Conservation (phyloP, 2,329 filamentous ascomycete genomes). For the Fusarium graminum region DNA sequence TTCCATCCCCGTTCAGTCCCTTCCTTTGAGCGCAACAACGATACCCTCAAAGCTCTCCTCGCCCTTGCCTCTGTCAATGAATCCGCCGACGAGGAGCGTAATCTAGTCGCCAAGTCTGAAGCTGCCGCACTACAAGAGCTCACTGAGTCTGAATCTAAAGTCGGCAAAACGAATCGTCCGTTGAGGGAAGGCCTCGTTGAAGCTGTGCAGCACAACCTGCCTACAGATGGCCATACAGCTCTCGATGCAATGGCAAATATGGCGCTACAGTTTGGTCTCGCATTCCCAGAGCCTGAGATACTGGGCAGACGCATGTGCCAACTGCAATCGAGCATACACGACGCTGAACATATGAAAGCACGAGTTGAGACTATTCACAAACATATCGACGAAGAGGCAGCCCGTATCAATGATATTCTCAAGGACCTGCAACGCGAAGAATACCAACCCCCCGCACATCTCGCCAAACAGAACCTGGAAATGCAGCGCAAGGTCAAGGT, state of each 20-base stretch:
- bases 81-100: conserved; percentile 77
- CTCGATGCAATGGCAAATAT: conserved; percentile 70
- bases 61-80: conserved; percentile 83
- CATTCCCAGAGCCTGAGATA: conserved; percentile 61
- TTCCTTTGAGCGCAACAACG: conserved; percentile 85
- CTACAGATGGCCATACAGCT: conserved; percentile 65
- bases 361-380: conserved; percentile 68
- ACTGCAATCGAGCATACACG: conserved; percentile 66
- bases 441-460: conserved; percentile 68
- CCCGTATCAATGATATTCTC: conserved; percentile 56
- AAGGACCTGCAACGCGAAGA: conserved; percentile 58
- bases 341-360: conserved; percentile 67
- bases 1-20: conserved; percentile 75
- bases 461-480: conserved; percentile 79
- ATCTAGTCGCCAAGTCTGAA: conserved; percentile 70
- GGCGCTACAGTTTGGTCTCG: conserved; percentile 63
- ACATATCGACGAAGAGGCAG: conserved; percentile 67
- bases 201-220: conserved; percentile 67
- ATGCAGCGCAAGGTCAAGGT: conserved; percentile 77
- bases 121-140: conserved; percentile 69
- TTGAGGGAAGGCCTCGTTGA: conserved; percentile 61
- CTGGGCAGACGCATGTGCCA: conserved; percentile 67
- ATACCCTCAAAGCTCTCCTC: conserved; percentile 82
- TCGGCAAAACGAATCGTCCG: conserved; percentile 48
- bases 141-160: conserved; percentile 34